Percentiles rank a stretch among this genome's conserved stretches.
Conservation (phyloP, 306 rosid genomes). For the Acacia melanoxylon region DNA sequence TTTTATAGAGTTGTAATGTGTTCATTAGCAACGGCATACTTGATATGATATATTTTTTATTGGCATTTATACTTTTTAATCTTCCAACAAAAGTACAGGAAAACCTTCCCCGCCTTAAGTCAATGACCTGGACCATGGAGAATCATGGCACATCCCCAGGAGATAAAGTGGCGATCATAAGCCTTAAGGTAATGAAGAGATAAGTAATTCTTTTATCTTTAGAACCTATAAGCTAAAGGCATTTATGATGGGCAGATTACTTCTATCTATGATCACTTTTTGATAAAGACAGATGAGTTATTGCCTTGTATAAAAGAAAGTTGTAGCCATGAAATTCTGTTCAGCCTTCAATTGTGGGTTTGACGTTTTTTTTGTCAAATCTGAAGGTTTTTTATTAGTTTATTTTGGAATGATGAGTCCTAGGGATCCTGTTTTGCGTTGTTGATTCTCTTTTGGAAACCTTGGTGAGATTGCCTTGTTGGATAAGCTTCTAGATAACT, state of each 20-base stretch:
- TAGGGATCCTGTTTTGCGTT: not conserved
- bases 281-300: not conserved
- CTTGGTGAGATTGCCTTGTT: not conserved
- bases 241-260: constrained; percentile 10
- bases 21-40: not conserved
- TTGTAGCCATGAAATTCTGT: constrained; percentile 2
- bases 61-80: constrained; percentile 6
- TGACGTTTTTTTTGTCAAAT: not conserved
- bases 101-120: constrained; percentile 62
- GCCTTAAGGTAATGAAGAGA: constrained; percentile 56
- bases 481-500: not conserved
- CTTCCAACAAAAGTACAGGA: constrained; percentile 37
- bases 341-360: not conserved
- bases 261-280: not conserved
- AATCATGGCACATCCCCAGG: constrained; percentile 46
- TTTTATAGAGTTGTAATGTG: not conserved
- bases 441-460: constrained; percentile 21
- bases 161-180: constrained; percentile 55
- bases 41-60: not conserved
- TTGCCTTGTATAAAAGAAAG: not conserved
- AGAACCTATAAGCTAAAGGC: constrained; percentile 16
- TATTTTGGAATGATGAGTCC: not conserved
- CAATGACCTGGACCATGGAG: constrained; percentile 69
- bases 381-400: not conserved
- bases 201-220: not conserved